Base-by-base conservation (phyloP, 2,329 filamentous ascomycete species). In the Mariannaea sp. region DNA sequence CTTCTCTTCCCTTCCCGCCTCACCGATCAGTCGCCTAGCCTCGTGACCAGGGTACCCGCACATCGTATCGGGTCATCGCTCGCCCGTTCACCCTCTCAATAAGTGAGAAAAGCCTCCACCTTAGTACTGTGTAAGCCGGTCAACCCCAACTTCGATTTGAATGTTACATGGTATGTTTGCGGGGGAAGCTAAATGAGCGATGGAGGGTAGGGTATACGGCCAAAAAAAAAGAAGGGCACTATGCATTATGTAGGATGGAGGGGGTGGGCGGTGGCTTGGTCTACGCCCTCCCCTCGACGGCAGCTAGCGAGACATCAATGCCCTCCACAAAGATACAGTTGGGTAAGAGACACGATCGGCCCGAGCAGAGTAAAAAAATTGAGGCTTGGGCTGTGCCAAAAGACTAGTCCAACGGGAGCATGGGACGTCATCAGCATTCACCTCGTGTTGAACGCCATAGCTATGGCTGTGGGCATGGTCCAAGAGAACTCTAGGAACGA, bases 351-450 rank as follows among this genome's bases (percentile, higher is more conserved):
- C 7, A 29, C 12, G 26, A 29, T 16, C 27, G 33, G 40, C 22
- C 53, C 42, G 53, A 51, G 36, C 22, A 13, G 38, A 40, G 35
- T 12, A 14, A 19, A 17, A n/a, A n/a, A n/a, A n/a, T n/a, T n/a
- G 12, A 24, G 32, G 41, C 40, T 54, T 54, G 51, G 50, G 45
- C 44, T 19, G 50, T 46, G 49, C 49, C 41, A 7, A 8, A 12
- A 24, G 24, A n/a, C 10, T n/a, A n/a, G n/a, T n/a, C n/a, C n/a
- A n/a, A n/a, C n/a, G n/a, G n/a, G n/a, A n/a, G n/a, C n/a, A n/a
- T n/a, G n/a, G n/a, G 22, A 19, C 22, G 29, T 12, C 16, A 22
- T 32, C 33, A 35, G 45, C 36, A n/a, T n/a, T n/a, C n/a, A 29
- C 26, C 12, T 48, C 49, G 29, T 50, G 51, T 38, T 45, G 48